Evolutionary conservation across 805 yeast species (phyloP), one percentile per base, ranked within the genome.

Genomic region (Cyberlindnera nakhonratchasimensis): DNA sequence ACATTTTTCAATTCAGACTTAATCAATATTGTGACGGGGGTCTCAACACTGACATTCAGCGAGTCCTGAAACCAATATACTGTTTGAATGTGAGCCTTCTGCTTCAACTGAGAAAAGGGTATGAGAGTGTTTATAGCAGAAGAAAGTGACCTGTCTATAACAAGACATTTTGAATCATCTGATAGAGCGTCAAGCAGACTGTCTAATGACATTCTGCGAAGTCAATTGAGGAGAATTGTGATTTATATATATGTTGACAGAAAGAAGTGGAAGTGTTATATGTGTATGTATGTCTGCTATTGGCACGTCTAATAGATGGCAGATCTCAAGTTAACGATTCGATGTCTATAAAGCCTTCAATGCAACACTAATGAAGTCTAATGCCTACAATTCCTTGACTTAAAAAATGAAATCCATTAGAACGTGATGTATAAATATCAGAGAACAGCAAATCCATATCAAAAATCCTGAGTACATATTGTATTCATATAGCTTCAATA

Each of bases 51-150:
- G 11, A 41, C 34, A 25, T 46, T 49, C 26, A 40, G 20, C 8
- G 41, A 9, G 45, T 59, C 61, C 28, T 63, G 57, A 18, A 77
- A 63, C 76, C 82, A 77, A 32, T 68, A 61, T 5, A 77, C 67
- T 37, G 64, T 65, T 24, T 65, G 67, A 37, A 82, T 74, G 39
- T 79, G 64, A 3, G 74, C 80, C 29, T 62, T 66, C 29, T 67
- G 66, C 51, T 76, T 76, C 23, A 82, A 65, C 7, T 61, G 56
- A 41, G 75, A 70, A 57, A 80, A 81, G 10, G 82, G 76, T 11
- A 80, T 72, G 26, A 81, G 62, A 28, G 65, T 65, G 54, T 83
- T 77, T 42, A 82, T 60, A 11, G 74, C 54, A 1, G 74, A 63
- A 3, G 82, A 67, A 29, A 81, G 54, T 4, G 61, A 53, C 24